Base-by-base conservation (phyloP, 208 protist species). In the Leishmania braziliensis region DNA sequence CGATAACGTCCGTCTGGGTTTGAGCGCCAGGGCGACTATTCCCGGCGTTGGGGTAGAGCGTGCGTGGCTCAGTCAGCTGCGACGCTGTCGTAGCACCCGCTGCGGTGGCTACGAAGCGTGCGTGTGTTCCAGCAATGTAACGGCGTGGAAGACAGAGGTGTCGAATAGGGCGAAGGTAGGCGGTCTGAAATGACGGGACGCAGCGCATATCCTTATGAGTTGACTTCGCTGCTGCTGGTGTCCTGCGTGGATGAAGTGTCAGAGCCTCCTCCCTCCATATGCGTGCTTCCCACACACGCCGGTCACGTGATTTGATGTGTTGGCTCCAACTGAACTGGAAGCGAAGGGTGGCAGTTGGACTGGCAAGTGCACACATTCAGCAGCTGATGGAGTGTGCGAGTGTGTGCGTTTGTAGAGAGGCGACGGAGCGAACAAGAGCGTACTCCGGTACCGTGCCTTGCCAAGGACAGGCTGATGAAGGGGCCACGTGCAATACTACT, bases 201-300 rank as follows among this genome's bases (percentile, higher is more conserved):
- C 71, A 56, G n/a, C 63, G 82, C 82, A 85, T 81, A 1, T 14
- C 54, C 70, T 50, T 66, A 9, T 76, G 33, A 54, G 51, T 8
- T 20, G 18, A 12, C 51, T 73, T 80, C 16, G 50, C 46, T 63
- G 33, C 60, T 65, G 14, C 14, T 16, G 29, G 6, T 76, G 29
- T 4, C 29, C 71, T 76, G 39, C n/a, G 66, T n/a, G 39, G 23
- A 71, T 26, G 8, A 48, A 16, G 10, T 73, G 10, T 4, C 26
- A 23, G 39, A 12, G 43, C 46, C 46, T 53, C 50, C 39, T n/a
- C 33, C 46, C 43, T 29, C 23, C 68, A n/a, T 4, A 39, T 53
- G 20, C 4, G 29, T 50, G 56, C 43, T 68, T 18, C 3, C 72
- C 12, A 29, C 36, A 43, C 16, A 39, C 23, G 26, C 33, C 4